Conservation (phyloP, 1,284 basidiomycete species). For the Puccinia hordei region DNA sequence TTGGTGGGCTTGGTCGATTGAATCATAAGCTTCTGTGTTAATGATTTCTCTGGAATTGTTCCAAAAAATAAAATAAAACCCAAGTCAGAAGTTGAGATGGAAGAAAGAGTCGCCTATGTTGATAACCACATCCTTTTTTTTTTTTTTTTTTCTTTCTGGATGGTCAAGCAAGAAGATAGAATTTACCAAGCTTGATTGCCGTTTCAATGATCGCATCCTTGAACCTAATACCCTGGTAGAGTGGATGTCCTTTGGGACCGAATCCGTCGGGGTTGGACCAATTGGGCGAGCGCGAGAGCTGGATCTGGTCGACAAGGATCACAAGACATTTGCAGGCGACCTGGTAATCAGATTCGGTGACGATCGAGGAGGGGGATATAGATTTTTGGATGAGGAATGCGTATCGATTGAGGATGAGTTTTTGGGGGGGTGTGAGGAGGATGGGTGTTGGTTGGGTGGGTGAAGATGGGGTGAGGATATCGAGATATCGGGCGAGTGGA, state of each 20-base stretch:
- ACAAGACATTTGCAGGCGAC: conserved; percentile 27
- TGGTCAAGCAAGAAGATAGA: not conserved
- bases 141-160: no score
- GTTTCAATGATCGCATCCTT: conserved; percentile 37
- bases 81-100: no score
- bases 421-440: conserved; percentile 12
- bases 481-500: not conserved
- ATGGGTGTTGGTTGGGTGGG: conserved; percentile 26
- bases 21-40: not conserved
- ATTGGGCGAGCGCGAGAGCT: not conserved
- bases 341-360: conserved; percentile 11
- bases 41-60: conserved; percentile 1
- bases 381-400: conserved; percentile 1
- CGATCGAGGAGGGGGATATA: not conserved
- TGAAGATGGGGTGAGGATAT: conserved; percentile 8
- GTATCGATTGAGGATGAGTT: conserved; percentile 18
- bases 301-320: conserved; percentile 13
- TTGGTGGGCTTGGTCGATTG: not conserved
- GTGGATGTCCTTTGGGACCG: conserved; percentile 1
- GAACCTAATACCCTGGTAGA: conserved; percentile 26
- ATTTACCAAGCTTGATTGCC: conserved; percentile 15
- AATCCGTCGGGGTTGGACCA: conserved; percentile 9
- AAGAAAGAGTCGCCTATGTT: no score
- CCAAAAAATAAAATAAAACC: no score
- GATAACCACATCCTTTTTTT: no score